phyloP scores from a whole-genome alignment of 768 basidiomycete species.

The Obba rivulosa region DNA sequence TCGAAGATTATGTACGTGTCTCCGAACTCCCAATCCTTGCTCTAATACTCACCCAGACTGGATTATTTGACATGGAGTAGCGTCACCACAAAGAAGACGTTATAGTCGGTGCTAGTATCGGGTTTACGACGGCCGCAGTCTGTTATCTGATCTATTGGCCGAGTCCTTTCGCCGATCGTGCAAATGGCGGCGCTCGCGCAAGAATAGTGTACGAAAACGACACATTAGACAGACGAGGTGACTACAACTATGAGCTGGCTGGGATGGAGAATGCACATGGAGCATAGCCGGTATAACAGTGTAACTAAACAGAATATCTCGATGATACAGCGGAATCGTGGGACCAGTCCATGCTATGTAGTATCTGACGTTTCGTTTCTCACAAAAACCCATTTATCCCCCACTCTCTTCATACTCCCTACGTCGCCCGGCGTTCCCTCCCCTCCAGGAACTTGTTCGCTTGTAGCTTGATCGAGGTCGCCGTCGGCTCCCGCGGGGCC shows the following conservation, averaged over 20 bases:
- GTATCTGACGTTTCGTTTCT: constrained; percentile 23
- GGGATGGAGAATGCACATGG: constrained; percentile 19
- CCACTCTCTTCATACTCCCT: constrained; percentile 59
- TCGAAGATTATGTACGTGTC: constrained; percentile 61
- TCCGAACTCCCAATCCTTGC: background rate
- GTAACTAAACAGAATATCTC: constrained; percentile 2
- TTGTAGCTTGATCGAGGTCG: background rate
- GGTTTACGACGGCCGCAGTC: constrained; percentile 41
- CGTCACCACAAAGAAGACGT: constrained; percentile 68
- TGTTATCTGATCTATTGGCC: constrained; percentile 64
- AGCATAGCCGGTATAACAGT: constrained; percentile 16
- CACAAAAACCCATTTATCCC: constrained; percentile 71
- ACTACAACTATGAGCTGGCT: constrained; percentile 42
- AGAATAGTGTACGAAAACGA: constrained; percentile 34
- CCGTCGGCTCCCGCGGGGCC: background rate
- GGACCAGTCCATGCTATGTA: constrained; percentile 1
- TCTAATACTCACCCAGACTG: constrained; percentile 2
- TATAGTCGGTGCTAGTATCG: constrained; percentile 56
- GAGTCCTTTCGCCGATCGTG: constrained; percentile 43
- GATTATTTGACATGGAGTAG: constrained; percentile 26
- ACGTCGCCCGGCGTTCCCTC: constrained; percentile 6
- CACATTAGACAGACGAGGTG: constrained; percentile 16
- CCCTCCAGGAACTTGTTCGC: background rate
- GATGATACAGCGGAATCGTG: background rate
- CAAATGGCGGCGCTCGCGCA: constrained; percentile 24